Evolutionary conservation across 352 stramenopile species (phyloP), one percentile per base, ranked within the genome.

Genomic region (Phytophthora boehmeriae): DNA sequence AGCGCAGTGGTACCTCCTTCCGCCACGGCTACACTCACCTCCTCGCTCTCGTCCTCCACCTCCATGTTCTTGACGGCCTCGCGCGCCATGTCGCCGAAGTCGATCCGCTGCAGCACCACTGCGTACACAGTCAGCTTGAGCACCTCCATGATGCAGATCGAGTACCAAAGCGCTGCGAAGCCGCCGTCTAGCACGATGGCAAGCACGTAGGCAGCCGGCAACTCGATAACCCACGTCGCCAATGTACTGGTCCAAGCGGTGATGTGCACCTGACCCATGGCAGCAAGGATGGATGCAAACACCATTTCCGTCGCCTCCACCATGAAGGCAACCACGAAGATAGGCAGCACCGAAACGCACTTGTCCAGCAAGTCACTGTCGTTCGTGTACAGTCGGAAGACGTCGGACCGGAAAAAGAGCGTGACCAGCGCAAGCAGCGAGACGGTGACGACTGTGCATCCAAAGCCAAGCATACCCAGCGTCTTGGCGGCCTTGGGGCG

Each of bases 61-160:
- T 72, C 51, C 63, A 72, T 72, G 43, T 68, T 72, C 42, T 72
- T 68, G 2, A 72, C 58, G 27, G 58, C 63, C 10, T 64, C 51
- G 27, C 58, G 63, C 9, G 52, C 63, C 63, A 72, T 68, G 4
- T 42, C 51, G 0, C 23, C 36, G 39, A 64, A 72, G 39, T 72
- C 58, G 19, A 72, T 64, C 13, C 52, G 63, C 47, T 43, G 52
- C 41, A 72, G 35, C 47, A 72, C 63, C 30, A 63, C 27, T 16
- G 42, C 34, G 39, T 71, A 71, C 39, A 71, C 58, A 4, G 34
- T 34, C 32, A 72, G 41, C 63, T 72, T 72, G 46, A 72, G 20
- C 58, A 72, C 23, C 44, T 72, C 63, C 58, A 72, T 72, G 25
- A 72, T 47, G 25, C 63, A 72, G 11, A 72, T 72, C 11, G 51